These are phyloP conservation scores for Arachis monticola DNA, from an alignment of 331 rosid species.

Conservation along the genomic window DNA sequence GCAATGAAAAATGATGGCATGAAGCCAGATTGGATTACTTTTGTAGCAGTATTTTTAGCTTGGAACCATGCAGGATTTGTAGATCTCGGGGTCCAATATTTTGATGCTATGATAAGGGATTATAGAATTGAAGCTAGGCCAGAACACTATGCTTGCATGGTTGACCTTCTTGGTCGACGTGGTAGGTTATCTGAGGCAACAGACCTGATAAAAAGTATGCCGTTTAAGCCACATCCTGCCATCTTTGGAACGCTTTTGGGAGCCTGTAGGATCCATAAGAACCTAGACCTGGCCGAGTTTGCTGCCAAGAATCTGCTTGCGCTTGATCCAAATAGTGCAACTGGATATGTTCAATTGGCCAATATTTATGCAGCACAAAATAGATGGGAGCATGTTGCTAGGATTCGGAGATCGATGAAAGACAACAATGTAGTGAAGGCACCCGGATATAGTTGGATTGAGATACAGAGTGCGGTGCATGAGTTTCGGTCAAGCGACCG, in stretches of 20 bases:
- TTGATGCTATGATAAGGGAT: too few species aligned
- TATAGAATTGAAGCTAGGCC: too few species aligned
- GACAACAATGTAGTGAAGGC: slow-evolving; percentile 58
- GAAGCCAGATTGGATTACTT: slow-evolving; percentile 72
- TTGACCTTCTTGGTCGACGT: too few species aligned
- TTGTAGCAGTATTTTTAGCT: slow-evolving; percentile 64
- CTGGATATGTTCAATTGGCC: slow-evolving; percentile 80
- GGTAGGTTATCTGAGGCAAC: slow-evolving; percentile 65
- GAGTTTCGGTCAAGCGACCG: slow-evolving; percentile 77
- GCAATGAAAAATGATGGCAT: slow-evolving; percentile 55
- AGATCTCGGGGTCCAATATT: slow-evolving; percentile 56
- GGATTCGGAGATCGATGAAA: slow-evolving; percentile 66
- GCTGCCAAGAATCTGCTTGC: slow-evolving; percentile 69
- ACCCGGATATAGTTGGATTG: slow-evolving; percentile 86
- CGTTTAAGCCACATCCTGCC: slow-evolving; percentile 66
- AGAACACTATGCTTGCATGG: too few species aligned
- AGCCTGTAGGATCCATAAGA: slow-evolving; percentile 75
- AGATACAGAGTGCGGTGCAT: slow-evolving; percentile 58
- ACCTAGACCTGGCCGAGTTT: slow-evolving; percentile 66
- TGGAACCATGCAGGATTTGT: slow-evolving; percentile 81
- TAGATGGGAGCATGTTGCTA: slow-evolving; percentile 69
- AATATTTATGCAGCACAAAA: slow-evolving; percentile 68
- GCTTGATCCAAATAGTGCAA: slow-evolving; percentile 64
- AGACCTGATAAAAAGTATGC: slow-evolving; percentile 60
- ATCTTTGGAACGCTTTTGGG: slow-evolving; percentile 75